phyloP scores from a whole-genome alignment of 2,329 filamentous ascomycete genomes.

The Scytalidium sp. region DNA sequence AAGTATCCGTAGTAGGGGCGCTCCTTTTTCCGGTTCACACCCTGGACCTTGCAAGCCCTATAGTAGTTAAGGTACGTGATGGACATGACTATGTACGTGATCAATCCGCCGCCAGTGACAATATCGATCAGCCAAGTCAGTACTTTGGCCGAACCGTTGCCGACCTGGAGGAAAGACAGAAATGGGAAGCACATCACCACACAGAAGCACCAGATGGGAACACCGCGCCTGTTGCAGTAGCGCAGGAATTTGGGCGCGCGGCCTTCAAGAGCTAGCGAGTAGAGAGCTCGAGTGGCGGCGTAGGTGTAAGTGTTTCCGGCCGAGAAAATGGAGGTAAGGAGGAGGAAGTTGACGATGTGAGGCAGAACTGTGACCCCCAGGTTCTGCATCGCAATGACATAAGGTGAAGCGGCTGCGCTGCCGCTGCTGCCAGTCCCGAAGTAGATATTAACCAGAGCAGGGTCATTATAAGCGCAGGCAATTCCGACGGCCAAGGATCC shows the following conservation, averaged over 20 bases:
- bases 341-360: slow-evolving; percentile 65
- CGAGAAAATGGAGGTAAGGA: slow-evolving; percentile 62
- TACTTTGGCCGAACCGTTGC: not conserved
- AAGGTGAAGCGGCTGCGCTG: slow-evolving; percentile 57
- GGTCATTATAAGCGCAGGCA: slow-evolving; percentile 52
- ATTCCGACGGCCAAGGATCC: slow-evolving; percentile 54
- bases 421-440: slow-evolving; percentile 42
- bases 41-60: slow-evolving; percentile 48
- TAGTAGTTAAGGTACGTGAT: slow-evolving; percentile 56
- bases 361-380: slow-evolving; percentile 61
- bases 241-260: slow-evolving; percentile 39
- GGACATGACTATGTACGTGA: slow-evolving; percentile 57
- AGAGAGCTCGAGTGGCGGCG: slow-evolving; percentile 1
- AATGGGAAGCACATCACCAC: slow-evolving; percentile 52
- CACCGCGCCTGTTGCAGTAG: slow-evolving; percentile 57
- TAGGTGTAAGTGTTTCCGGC: slow-evolving; percentile 53
- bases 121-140: slow-evolving; percentile 30
- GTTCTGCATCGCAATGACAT: slow-evolving; percentile 62
- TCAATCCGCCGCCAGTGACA: not conserved
- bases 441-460: slow-evolving; percentile 48
- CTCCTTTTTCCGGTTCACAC: slow-evolving; percentile 48
- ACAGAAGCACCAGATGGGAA: slow-evolving; percentile 56
- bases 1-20: slow-evolving; percentile 53
- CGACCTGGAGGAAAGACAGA: slow-evolving; percentile 49
- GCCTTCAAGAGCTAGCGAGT: slow-evolving; percentile 2